These are phyloP conservation scores for Petunia hybrid DNA, from an alignment of 305 asterid genomes.

Conservation along the genomic window DNA sequence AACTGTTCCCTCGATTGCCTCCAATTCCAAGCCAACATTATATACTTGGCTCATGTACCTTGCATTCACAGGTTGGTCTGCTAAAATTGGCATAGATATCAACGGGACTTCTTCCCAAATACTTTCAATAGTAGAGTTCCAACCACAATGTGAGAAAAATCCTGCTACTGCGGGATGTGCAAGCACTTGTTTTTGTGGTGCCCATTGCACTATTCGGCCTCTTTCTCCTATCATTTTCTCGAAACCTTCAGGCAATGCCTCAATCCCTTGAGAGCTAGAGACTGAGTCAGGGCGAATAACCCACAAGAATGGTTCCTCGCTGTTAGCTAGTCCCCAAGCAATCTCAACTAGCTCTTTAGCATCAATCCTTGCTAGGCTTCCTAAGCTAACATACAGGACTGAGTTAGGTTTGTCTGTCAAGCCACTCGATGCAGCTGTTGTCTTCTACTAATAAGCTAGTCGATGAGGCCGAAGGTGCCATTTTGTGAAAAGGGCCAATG, in stretches of 20 bases:
- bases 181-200: constrained; percentile 26
- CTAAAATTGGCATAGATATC: constrained; percentile 7
- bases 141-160: constrained; percentile 27
- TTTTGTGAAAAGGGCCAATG: constrained; percentile 33
- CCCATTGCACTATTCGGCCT: constrained; percentile 33
- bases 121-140: constrained; percentile 34
- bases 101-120: neutral
- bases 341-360: constrained; percentile 22
- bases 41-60: constrained; percentile 31
- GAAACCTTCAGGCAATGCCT: constrained; percentile 10
- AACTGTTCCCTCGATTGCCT: neutral
- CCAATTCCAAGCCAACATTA: constrained; percentile 25
- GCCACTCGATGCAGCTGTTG: constrained; percentile 28
- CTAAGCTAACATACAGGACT: constrained; percentile 25
- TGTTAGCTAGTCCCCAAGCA: constrained; percentile 36
- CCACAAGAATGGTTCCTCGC: constrained; percentile 30
- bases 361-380: constrained; percentile 28
- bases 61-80: constrained; percentile 23
- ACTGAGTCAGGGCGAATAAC: constrained; percentile 20
- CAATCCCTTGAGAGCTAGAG: constrained; percentile 1
- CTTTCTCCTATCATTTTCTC: constrained; percentile 25
- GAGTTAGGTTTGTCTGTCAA: constrained; percentile 24
- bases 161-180: constrained; percentile 9
- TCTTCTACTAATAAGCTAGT: constrained; percentile 34
- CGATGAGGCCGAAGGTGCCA: neutral